Evolutionary conservation across 305 asterid species (phyloP), one percentile per base, ranked within the genome.

Genomic region (Stenogyne calaminthoides): DNA sequence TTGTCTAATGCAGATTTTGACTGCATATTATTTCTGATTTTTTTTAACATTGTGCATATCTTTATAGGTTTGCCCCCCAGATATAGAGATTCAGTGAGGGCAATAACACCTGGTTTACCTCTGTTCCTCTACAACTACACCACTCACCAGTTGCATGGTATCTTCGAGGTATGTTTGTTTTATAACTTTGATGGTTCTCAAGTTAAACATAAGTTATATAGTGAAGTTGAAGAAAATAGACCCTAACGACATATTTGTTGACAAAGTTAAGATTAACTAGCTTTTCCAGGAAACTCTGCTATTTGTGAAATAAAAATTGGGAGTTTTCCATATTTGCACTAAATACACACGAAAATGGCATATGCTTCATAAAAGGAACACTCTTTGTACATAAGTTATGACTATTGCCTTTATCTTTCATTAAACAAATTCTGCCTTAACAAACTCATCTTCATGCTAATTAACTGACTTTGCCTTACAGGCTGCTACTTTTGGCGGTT

Each of bases 31-130:
- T 63, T 25, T 51, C 20, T 58, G 20, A 70, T 10, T 68, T 46
- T 69, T 58, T 56, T 6, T 58, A 77, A 40, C 18, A 14, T 51
- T 39, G 16, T 74, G 57, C 66, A 20, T 51, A 14, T 74, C 9
- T 61, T 76, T 81, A 76, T 77, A 95, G 98, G 99, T 69, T 73
- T 95, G 80, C 99, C 99, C 55, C 96, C 99, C 32, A 85, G 98
- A 71, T 95, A 92, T 72, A 84, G 92, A 76, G 99, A 95, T 77
- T 90, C 97, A 7, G 99, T 95, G 80, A 87, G 98, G 84, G 98
- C 98, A 73, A 95, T 95, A 68, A 95, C 97, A 14, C 98, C 99
- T 15, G 99, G 98, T 73, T 86, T 95, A 78, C 98, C 98, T 32
- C 78, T 95, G 71, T 95, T 95, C 79, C 98, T 95, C 72, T 95